Evolutionary conservation across 768 basidiomycete genomes (phyloP).

Genomic region (Trametes elegans): DNA sequence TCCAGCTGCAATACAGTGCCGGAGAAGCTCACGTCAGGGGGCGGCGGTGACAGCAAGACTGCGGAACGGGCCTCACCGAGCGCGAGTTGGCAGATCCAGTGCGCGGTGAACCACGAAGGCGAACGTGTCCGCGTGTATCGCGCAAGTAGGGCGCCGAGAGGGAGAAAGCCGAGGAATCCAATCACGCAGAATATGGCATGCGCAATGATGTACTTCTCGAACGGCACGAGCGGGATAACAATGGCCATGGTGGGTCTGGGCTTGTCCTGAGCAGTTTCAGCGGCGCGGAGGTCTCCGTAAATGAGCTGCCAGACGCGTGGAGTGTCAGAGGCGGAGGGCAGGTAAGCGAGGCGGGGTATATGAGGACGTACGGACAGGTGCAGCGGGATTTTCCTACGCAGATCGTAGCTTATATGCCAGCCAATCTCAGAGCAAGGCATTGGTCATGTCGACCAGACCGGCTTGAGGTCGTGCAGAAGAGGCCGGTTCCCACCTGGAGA

Average conservation of each 20-base stretch:
- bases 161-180: slow-evolving; percentile 58
- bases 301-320: background rate
- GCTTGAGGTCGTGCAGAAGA: background rate
- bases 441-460: slow-evolving; percentile 1
- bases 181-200: slow-evolving; percentile 51
- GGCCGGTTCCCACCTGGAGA: slow-evolving; percentile 3
- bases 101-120: slow-evolving; percentile 39
- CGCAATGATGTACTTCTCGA: slow-evolving; percentile 45
- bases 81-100: slow-evolving; percentile 47
- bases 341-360: background rate
- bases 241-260: background rate
- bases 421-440: slow-evolving; percentile 13
- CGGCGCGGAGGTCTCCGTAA: background rate
- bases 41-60: no score
- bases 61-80: slow-evolving; percentile 28
- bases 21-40: background rate
- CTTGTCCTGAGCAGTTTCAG: no score
- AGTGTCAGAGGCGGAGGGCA: background rate
- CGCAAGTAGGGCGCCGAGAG: slow-evolving; percentile 51
- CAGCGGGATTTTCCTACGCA: background rate
- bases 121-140: slow-evolving; percentile 54
- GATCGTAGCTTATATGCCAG: slow-evolving; percentile 1
- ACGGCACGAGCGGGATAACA: slow-evolving; percentile 37
- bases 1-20: slow-evolving; percentile 31
- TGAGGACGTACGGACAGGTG: background rate